Evolutionary conservation across 192 early-diverging fungal genomes (phyloP).

Genomic region (Umbelopsis vinacea): DNA sequence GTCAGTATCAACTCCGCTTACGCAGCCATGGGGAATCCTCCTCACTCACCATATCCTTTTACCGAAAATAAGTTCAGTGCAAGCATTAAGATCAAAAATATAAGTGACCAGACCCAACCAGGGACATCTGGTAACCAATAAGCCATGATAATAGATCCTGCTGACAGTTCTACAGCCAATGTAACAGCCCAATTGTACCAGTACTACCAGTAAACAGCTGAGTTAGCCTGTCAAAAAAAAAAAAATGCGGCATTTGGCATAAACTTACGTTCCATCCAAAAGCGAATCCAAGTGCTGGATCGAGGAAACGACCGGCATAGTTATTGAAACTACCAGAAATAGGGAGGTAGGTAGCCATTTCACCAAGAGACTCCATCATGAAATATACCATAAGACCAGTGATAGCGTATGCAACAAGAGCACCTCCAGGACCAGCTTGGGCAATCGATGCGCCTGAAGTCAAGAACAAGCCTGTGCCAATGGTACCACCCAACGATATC

Average conservation of each 20-base stretch:
- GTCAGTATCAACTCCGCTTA: not conserved
- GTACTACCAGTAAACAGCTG: constrained; percentile 7
- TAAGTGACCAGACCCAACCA: constrained; percentile 46
- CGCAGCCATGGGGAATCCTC: not conserved
- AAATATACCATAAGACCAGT: constrained; percentile 77
- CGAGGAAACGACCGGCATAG: constrained; percentile 79
- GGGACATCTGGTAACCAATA: constrained; percentile 55
- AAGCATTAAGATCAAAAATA: constrained; percentile 69
- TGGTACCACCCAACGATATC: constrained; percentile 79
- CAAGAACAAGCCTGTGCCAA: constrained; percentile 85
- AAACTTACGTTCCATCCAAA: constrained; percentile 62
- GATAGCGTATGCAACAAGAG: constrained; percentile 72
- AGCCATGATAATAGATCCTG: constrained; percentile 79
- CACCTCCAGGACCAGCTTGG: constrained; percentile 78
- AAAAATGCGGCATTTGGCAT: constrained; percentile 11
- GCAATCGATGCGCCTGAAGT: constrained; percentile 78
- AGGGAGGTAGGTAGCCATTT: constrained; percentile 87
- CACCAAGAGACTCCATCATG: constrained; percentile 80
- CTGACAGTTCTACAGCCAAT: constrained; percentile 50
- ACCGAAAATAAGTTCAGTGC: constrained; percentile 75
- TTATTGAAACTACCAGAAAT: constrained; percentile 83
- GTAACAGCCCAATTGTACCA: constrained; percentile 44
- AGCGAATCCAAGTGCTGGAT: constrained; percentile 82
- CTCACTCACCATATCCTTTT: constrained; percentile 68
- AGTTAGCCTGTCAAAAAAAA: not conserved